phyloP scores from a whole-genome alignment of 2,329 filamentous ascomycete genomes.

The Stromatinia cepivora region DNA sequence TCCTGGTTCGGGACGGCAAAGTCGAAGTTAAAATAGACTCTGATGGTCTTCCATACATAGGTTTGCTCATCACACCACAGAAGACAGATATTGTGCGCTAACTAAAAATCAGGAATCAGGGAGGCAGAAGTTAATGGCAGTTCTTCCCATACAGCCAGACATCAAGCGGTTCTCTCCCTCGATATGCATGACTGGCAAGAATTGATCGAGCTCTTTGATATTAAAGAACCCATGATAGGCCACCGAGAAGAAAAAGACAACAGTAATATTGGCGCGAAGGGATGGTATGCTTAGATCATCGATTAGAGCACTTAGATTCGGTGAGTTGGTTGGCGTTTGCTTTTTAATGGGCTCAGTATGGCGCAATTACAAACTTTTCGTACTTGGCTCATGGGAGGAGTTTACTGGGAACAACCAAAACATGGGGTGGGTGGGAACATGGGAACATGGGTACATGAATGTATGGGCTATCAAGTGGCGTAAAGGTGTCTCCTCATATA shows the following conservation, averaged over 20 bases:
- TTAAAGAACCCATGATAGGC: conserved; percentile 80
- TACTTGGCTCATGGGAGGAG: background rate
- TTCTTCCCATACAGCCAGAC: conserved; percentile 49
- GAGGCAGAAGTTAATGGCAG: conserved; percentile 15
- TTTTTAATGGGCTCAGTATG: background rate
- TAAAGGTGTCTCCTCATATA: background rate
- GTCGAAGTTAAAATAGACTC: conserved; percentile 73
- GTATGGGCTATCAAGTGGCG: background rate
- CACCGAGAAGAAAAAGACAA: conserved; percentile 62
- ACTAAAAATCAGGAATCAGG: conserved; percentile 24
- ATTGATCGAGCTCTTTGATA: conserved; percentile 72
- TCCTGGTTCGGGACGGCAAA: conserved; percentile 83
- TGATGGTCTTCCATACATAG: conserved; percentile 72
- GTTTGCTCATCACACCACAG: conserved; percentile 55
- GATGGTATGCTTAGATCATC: conserved; percentile 39
- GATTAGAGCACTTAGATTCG: background rate
- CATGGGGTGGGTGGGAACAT: background rate
- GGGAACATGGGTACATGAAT: background rate
- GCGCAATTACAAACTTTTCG: background rate
- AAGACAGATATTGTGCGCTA: conserved; percentile 31
- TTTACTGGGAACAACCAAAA: background rate
- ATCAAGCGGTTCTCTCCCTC: conserved; percentile 86
- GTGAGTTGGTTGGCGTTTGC: background rate
- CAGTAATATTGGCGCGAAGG: conserved; percentile 33
- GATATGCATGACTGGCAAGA: conserved; percentile 83